phyloP scores from a whole-genome alignment of 2,329 filamentous ascomycete genomes.

The Cladophialophora exuberans region DNA sequence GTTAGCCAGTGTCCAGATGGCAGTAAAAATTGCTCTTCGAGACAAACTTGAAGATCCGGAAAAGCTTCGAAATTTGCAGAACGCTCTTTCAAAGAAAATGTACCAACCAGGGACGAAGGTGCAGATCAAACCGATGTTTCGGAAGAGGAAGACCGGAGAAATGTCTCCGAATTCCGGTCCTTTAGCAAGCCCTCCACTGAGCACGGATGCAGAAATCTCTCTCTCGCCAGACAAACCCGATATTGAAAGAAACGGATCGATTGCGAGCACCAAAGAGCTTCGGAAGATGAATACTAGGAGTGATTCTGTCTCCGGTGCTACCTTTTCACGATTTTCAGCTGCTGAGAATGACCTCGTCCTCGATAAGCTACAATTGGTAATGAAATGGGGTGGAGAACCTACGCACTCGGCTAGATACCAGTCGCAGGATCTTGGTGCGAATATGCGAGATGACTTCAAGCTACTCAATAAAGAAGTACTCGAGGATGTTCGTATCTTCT shows the following conservation, averaged over 20 bases:
- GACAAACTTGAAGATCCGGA: slow-evolving; percentile 80
- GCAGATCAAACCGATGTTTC: slow-evolving; percentile 99
- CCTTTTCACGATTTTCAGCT: slow-evolving; percentile 90
- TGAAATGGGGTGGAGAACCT: slow-evolving; percentile 98
- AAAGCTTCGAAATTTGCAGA: slow-evolving; percentile 84
- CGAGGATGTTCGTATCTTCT: slow-evolving; percentile 92
- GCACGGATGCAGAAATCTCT: slow-evolving; percentile 12
- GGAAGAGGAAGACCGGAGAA: slow-evolving; percentile 76
- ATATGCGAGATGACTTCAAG: slow-evolving; percentile 92
- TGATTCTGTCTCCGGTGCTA: slow-evolving; percentile 86
- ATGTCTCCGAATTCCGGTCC: slow-evolving; percentile 10
- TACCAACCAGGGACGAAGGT: slow-evolving; percentile 96
- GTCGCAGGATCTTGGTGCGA: slow-evolving; percentile 89
- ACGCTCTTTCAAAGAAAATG: slow-evolving; percentile 89
- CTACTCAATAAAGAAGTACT: slow-evolving; percentile 90
- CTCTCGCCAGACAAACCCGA: slow-evolving; percentile 9
- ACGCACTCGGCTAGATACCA: slow-evolving; percentile 97
- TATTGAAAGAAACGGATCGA: slow-evolving; percentile 12
- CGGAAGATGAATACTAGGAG: slow-evolving; percentile 65
- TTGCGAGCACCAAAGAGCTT: slow-evolving; percentile 36
- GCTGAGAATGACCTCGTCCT: slow-evolving; percentile 90
- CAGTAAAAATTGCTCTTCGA: slow-evolving; percentile 77
- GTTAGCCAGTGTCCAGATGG: slow-evolving; percentile 82
- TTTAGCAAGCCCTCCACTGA: slow-evolving; percentile 5
- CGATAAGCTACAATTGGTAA: slow-evolving; percentile 94